These are phyloP conservation scores for Paramyrothecium sp. DNA, from an alignment of 2,329 filamentous ascomycete species.

Conservation along the genomic window DNA sequence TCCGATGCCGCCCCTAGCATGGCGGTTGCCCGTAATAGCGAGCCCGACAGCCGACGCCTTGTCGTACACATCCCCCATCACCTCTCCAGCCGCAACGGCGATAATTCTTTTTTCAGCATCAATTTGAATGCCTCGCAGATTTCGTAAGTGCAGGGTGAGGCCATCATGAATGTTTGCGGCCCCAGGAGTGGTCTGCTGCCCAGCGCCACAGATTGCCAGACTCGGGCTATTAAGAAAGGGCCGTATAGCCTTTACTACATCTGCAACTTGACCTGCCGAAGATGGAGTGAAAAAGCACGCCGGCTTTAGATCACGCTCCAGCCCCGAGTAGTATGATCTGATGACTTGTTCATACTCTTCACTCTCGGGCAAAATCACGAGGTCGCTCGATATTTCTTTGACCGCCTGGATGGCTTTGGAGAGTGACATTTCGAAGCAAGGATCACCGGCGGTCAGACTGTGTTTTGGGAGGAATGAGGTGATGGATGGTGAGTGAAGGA, in stretches of 20 bases:
- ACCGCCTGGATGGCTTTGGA: neutral
- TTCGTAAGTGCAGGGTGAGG: neutral
- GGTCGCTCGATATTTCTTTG: neutral
- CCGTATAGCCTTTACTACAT: neutral
- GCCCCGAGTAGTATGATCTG: neutral
- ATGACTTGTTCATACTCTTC: neutral
- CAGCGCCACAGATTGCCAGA: neutral
- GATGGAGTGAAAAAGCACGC: neutral
- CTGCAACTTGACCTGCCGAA: neutral
- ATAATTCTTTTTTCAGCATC: neutral
- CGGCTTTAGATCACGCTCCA: neutral
- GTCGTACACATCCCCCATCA: neutral
- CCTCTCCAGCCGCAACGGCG: neutral
- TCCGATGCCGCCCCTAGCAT: neutral
- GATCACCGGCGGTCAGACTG: too few species aligned
- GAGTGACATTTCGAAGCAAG: neutral
- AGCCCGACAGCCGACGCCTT: neutral
- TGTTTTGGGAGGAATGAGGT: too few species aligned
- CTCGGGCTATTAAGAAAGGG: neutral
- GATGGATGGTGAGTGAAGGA: too few species aligned
- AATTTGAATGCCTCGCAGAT: neutral
- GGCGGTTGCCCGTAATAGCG: neutral
- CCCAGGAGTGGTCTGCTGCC: neutral
- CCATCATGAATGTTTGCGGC: neutral
- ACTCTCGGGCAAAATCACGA: neutral